Conservation (phyloP, 768 basidiomycete genomes). For the Lactifluus echinatus region DNA sequence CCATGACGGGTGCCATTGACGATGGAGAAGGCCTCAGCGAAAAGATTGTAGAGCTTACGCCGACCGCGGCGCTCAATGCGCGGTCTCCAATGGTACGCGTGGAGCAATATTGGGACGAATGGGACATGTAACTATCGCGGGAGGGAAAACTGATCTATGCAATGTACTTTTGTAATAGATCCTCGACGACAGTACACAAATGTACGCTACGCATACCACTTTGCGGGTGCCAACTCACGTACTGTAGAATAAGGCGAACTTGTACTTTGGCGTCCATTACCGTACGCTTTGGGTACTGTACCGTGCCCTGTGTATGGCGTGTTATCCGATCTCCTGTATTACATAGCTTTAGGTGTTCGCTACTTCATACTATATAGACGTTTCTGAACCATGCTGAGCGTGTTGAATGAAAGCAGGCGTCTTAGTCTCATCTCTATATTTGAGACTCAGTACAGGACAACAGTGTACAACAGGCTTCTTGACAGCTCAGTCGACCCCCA, state of each 20-base stretch:
- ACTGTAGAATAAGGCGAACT: not conserved
- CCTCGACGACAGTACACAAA: not conserved
- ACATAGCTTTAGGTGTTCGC: too few species aligned
- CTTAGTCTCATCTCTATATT: too few species aligned
- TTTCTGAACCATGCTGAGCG: too few species aligned
- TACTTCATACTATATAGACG: too few species aligned
- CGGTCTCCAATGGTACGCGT: conserved; percentile 7
- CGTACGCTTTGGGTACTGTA: not conserved
- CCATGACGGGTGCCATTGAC: conserved; percentile 52
- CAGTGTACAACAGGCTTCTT: too few species aligned
- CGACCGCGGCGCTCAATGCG: conserved; percentile 50
- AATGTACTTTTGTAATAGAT: not conserved
- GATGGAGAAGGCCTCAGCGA: conserved; percentile 52
- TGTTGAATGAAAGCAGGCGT: too few species aligned
- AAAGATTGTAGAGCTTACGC: conserved; percentile 56
- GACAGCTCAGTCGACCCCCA: not conserved
- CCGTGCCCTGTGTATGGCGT: too few species aligned
- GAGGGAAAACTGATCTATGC: not conserved
- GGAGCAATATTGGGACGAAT: conserved; percentile 19
- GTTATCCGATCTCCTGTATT: too few species aligned
- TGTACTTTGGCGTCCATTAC: not conserved
- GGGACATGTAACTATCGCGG: conserved; percentile 15
- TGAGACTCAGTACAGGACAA: too few species aligned
- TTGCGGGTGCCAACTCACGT: not conserved
- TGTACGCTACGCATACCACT: not conserved